These are phyloP conservation scores for Fusarium palustre DNA, from an alignment of 2,329 filamentous ascomycete genomes.

Conservation along the genomic window DNA sequence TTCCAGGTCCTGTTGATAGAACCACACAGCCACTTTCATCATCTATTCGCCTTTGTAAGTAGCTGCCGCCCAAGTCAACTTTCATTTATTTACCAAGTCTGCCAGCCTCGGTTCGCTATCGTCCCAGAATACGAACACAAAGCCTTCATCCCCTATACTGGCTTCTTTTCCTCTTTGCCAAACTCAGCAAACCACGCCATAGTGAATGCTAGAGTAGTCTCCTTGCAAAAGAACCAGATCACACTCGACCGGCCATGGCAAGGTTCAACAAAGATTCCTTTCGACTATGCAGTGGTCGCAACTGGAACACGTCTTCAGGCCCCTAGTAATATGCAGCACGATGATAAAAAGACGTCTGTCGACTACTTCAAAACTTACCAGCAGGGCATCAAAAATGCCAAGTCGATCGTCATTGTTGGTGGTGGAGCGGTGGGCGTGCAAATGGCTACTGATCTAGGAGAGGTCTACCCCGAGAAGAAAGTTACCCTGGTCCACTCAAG, in stretches of 20 bases:
- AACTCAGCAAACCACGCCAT: conserved; percentile 39
- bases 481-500: conserved; percentile 43
- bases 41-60: conserved; percentile 58
- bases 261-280: conserved; percentile 39
- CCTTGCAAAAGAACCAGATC: conserved; percentile 36
- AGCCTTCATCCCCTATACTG: conserved; percentile 62
- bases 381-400: conserved; percentile 32
- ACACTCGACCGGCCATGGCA: conserved; percentile 43
- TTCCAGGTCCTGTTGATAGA: conserved; percentile 59
- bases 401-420: conserved; percentile 43
- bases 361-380: conserved; percentile 44
- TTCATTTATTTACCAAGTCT: background rate
- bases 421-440: conserved; percentile 45
- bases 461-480: conserved; percentile 43
- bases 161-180: conserved; percentile 33
- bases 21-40: conserved; percentile 64
- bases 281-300: conserved; percentile 42
- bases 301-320: conserved; percentile 43
- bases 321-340: conserved; percentile 42
- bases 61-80: background rate
- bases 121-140: conserved; percentile 57
- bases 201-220: conserved; percentile 31
- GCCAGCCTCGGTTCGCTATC: conserved; percentile 58
- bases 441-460: conserved; percentile 45
- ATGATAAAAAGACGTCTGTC: conserved; percentile 38